Base-by-base conservation (phyloP, 768 basidiomycete species). In the Collybiopsis luxurians region DNA sequence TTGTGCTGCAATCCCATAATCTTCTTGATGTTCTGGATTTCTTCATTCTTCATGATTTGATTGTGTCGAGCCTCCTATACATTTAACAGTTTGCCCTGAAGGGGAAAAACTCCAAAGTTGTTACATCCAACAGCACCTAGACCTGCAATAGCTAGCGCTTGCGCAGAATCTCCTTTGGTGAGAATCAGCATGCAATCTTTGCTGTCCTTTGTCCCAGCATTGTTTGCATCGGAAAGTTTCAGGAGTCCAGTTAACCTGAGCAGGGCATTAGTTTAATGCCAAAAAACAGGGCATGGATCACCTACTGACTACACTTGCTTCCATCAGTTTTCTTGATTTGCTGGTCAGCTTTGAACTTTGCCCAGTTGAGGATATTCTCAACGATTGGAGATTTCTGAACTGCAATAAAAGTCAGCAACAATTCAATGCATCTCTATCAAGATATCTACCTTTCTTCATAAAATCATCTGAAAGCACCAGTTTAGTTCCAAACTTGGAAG, bases 91-190 rank as follows among this genome's bases (percentile, higher is more conserved):
- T 99, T 99, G 62, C 97, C 97, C 17, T 96, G 92, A 45, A 99
- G 79, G 0, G 97, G 97, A 74, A 99, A 99, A 38, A 99, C 97
- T 42, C 97, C 97, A 60, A 93, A 99, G 67, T 94, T 85, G 71
- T 99, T 95, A 59, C 97, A 87, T 4, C 97, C 97, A 56, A 98
- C 94, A 27, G 98, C 95, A 55, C 86, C 84, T 31, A 99, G 83
- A 48, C 97, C 97, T 46, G 95, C 94, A 26, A 98, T 87, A 10
- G 97, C 97, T 36, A 99, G 80, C 5, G 95, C 87, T 70, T 98
- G 97, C 78, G 97, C 97, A 23, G 97, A 98, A 74, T 98, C 96
- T 79, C 97, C 97, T 82, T 99, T 97, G 0, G 97, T 98, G 3
- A 99, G 77, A 57, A 99, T 99, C 53, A 99, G 83, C 1, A 96